Base-by-base conservation (phyloP, 129 eudicot genomes). In the Chrysanthemum lavandulifolium region DNA sequence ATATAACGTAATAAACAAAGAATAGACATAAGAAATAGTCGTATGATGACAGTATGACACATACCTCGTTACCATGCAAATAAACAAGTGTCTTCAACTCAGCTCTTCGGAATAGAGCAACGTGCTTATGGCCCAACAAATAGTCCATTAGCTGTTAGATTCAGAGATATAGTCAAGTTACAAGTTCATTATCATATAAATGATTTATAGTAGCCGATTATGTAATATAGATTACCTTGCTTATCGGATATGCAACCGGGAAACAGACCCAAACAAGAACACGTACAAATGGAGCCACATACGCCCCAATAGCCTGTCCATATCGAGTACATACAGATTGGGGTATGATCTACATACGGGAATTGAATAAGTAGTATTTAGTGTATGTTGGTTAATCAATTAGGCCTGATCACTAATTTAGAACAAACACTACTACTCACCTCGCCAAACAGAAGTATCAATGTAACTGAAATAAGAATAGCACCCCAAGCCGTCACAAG, bases 371-470 rank as follows among this genome's bases (percentile, higher is more conserved):
- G 47, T 10, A 40, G 47, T 7, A 40, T 7, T 40, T 40, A 40
- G 47, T 40, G 10, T 7, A 40, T 0, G 10, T 40, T 10, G 47
- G 47, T 40, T 7, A 40, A 40, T 40, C 47, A 40, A 8, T 7
- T 40, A 1, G 47, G 47, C 47, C 0, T 40, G 47, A 40, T 7
- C 47, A 40, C 0, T 40, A 40, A 40, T 40, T 2, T 40, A 40
- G 10, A 40, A 40, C 0, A 7, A 36, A 40, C 47, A 40, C 0
- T 40, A 40, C n/a, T 45, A 43, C 83, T 78, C 25, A 90, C 98
- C 96, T 93, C 98, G 54, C 98, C 98, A 79, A 93, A 90, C 73
- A 90, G 78, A 81, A 93, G 98, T 47, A 93, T 87, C 76, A 93
- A 84, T 36, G 98, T 93, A 68, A 93, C 98, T 27, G 98, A 93